Base-by-base conservation (phyloP, 805 yeast species). In the Zygosaccharomyces siamensis region DNA sequence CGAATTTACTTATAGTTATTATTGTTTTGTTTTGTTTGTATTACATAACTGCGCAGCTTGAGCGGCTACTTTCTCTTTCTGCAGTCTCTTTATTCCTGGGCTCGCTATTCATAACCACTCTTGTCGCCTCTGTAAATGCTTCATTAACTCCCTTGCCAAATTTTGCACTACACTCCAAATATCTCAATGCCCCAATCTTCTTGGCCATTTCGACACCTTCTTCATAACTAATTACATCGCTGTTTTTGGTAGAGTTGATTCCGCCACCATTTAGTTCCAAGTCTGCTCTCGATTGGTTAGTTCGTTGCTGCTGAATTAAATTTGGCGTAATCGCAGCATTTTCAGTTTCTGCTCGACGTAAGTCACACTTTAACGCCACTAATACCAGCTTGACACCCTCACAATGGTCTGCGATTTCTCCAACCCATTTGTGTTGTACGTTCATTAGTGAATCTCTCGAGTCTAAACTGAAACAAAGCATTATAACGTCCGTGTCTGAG, bases 141-240 rank as follows among this genome's bases (percentile, higher is more conserved):
- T 93, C 99, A 63, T 95, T 93, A n/a, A 93, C 99, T 56, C 99
- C 99, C 63, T 95, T 80, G 69, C 90, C 92, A 67, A 85, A 83
- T 74, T 90, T 93, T 5, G 99, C 98, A 24, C 96, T 87, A 71
- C 99, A 93, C 69, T 93, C 99, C 63, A 93, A 76, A 67, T 93
- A 93, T 62, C 98, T 80, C 60, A 90, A 74, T 0, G 99, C 98
- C 21, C 97, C 97, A 39, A 93, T 86, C 64, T 80, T 80, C 63
- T 89, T 89, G 33, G 99, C 99, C 60, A 92, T 89, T 0, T 83
- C 83, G 50, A 93, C 76, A 27, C 99, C 99, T 68, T 93, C 97
- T 52, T 93, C 96, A 66, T 92, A 93, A 23, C 87, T 73, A 50
- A 93, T 89, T 54, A 88, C 72, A 48, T 79, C 72, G 32, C 51